A percentile compares a stretch with the other conserved stretches of the same genome.
These are phyloP conservation scores for Penicillium egyptiacum DNA, from an alignment of 495 filamentous ascomycete species.

Conservation along the genomic window DNA sequence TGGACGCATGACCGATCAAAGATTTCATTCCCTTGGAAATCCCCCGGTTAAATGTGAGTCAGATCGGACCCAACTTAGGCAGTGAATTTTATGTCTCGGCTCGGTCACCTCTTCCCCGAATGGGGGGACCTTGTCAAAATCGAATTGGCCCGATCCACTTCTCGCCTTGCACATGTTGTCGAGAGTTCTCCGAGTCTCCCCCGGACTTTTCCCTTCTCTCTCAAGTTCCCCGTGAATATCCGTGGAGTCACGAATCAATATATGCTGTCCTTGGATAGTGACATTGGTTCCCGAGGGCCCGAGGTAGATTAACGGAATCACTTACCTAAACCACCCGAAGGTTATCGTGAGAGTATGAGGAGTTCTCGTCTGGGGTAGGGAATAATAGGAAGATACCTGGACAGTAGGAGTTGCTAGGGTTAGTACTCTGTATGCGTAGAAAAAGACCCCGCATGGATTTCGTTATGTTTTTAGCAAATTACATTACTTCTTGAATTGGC, in stretches of 20 bases:
- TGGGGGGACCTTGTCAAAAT: background rate
- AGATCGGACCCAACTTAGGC: no score
- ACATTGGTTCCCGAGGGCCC: slow-evolving; percentile 23
- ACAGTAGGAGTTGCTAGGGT: slow-evolving; percentile 13
- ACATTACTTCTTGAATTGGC: background rate
- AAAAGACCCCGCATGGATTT: slow-evolving; percentile 4
- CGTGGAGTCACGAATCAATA: slow-evolving; percentile 5
- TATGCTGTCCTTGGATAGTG: background rate
- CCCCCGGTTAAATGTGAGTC: no score
- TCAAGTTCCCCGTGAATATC: slow-evolving; percentile 27
- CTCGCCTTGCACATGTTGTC: slow-evolving; percentile 2
- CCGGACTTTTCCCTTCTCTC: slow-evolving; percentile 17
- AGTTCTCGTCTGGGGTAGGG: slow-evolving; percentile 11
- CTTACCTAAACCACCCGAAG: slow-evolving; percentile 29
- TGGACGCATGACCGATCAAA: slow-evolving; percentile 25
- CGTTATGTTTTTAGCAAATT: background rate
- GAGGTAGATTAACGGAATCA: slow-evolving; percentile 21
- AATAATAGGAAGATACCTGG: background rate
- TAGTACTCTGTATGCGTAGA: background rate
- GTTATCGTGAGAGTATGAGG: slow-evolving; percentile 3
- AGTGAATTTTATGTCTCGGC: background rate
- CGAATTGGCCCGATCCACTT: slow-evolving; percentile 9
- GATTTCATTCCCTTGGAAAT: background rate
- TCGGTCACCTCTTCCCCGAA: slow-evolving; percentile 24
- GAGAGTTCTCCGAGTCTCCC: slow-evolving; percentile 34